Percentiles rank a stretch among this genome's conserved stretches.
These are phyloP conservation scores for Pichia thaimueangensis DNA, from an alignment of 805 yeast species.

Conservation along the genomic window DNA sequence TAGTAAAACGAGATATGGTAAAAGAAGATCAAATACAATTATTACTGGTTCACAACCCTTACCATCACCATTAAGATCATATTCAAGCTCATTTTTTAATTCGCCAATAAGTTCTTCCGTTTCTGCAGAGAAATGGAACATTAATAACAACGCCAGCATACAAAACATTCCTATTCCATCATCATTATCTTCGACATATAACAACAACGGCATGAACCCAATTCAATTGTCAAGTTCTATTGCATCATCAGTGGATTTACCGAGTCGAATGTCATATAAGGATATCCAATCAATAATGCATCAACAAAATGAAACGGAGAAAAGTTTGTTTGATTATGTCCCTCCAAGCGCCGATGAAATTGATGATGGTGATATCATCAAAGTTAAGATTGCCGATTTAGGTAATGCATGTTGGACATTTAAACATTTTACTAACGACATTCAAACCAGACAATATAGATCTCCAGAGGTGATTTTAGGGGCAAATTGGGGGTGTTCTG, in stretches of 20 bases:
- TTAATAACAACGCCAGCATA: constrained; percentile 13
- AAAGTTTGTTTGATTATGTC: constrained; percentile 24
- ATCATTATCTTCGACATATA: constrained; percentile 1
- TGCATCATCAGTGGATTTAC: constrained; percentile 8
- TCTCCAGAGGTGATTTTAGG: constrained; percentile 85
- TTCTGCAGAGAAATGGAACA: not conserved
- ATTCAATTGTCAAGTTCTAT: constrained; percentile 4
- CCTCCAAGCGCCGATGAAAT: constrained; percentile 34
- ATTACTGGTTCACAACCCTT: constrained; percentile 90
- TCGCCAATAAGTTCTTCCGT: constrained; percentile 17
- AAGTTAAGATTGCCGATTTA: constrained; percentile 85
- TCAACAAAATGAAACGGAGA: constrained; percentile 31
- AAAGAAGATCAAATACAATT: constrained; percentile 54
- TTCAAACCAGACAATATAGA: constrained; percentile 88
- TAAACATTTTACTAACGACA: constrained; percentile 79
- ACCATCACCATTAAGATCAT: constrained; percentile 76
- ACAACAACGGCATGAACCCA: not conserved
- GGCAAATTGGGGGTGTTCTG: constrained; percentile 87
- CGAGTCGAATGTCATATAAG: constrained; percentile 22
- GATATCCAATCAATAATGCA: constrained; percentile 35
- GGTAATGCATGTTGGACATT: constrained; percentile 86
- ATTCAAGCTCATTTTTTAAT: constrained; percentile 25
- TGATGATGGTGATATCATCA: constrained; percentile 46
- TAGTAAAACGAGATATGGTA: constrained; percentile 36
- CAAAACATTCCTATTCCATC: constrained; percentile 9